Evolutionary conservation across 2,329 filamentous ascomycete genomes (phyloP), one percentile per base, ranked within the genome.

Genomic region (Epichloe gansuensis): DNA sequence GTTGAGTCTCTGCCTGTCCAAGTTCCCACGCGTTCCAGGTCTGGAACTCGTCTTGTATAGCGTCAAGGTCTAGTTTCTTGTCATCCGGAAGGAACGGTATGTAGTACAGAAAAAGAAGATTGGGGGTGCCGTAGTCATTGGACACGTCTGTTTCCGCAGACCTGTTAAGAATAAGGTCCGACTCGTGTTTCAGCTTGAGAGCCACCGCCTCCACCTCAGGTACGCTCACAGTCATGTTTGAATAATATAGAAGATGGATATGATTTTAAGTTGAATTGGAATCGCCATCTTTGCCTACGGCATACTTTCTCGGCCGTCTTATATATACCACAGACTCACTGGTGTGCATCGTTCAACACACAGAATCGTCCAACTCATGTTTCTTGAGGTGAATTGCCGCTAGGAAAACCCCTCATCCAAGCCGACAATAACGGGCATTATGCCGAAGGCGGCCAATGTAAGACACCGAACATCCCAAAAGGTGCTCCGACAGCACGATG

Each of bases 21-120:
- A 52, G 45, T 15, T 52, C 51, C 51, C 51, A 52, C 6, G 45
- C 51, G 27, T 52, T 52, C 51, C 51, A 52, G 9, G 51, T 36
- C 39, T 52, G 51, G 15, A 52, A 52, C 25, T 42, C 51, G 27
- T 49, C 51, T 43, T 13, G 21, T 11, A 52, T 48, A 6, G 45
- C 21, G 13, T 44, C 36, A 1, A 52, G 36, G 17, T 52, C 44
- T 36, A 2, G 11, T 25, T 43, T 49, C 13, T 8, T 48, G 45
- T 44, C 51, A 23, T 49, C 45, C 2, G 45, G 51, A 44, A 52
- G 15, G n/a, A 49, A 44, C 11, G 45, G 25, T 11, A 49, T 25
- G 23, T 52, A 52, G 34, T 48, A 48, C 23, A 52, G 25, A 15
- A 52, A 49, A 15, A 52, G 45, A 3, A 52, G 6, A 39, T 52